Evolutionary conservation across 2,329 filamentous ascomycete genomes (phyloP), one percentile per base, ranked within the genome.

Genomic region (Colletotrichum plurivorum): DNA sequence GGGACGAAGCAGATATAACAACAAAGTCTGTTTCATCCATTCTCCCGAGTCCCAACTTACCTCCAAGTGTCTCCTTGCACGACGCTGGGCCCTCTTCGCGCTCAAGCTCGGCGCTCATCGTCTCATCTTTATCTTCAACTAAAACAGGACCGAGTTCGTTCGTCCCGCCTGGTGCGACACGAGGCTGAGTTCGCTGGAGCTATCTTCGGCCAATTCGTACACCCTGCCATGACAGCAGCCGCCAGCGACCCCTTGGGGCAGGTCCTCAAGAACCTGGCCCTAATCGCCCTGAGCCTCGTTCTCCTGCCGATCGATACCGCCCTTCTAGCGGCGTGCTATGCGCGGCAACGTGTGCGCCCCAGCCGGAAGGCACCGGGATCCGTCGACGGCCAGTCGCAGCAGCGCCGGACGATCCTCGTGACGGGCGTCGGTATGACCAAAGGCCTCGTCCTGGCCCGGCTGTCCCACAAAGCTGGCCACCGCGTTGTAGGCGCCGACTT

Each of bases 351-450:
- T 25, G 43, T 69, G 31, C 61, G 55, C n/a, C 49, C 55, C 31
- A 12, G 16, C 36, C 54, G 54, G 31, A 41, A 59, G 22, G 16
- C 52, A 16, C 13, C 53, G 4, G 25, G 36, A 2, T 36, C 46
- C 16, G 22, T 16, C 43, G 13, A 45, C 31, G 59, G 58, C 9
- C n/a, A 39, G 18, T 27, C 45, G 41, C 49, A 63, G 51, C 7
- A 36, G 52, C 13, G 60, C 70, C 31, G 69, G 41, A 18, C 87
- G 0, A 82, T 94, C 43, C 85, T 95, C 15, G 86, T 95, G 49
- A 94, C 92, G 0, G 92, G 93, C 2, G 84, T 94, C 3, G 88
- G 89, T 53, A 94, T 93, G 87, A 85, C 88, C 51, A 93, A 94
- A 76, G 92, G 92, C 4, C 83, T 94, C 3, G 81, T 84, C 0